Conservation (phyloP, 768 basidiomycete genomes). For the Lentinula guzmanii region DNA sequence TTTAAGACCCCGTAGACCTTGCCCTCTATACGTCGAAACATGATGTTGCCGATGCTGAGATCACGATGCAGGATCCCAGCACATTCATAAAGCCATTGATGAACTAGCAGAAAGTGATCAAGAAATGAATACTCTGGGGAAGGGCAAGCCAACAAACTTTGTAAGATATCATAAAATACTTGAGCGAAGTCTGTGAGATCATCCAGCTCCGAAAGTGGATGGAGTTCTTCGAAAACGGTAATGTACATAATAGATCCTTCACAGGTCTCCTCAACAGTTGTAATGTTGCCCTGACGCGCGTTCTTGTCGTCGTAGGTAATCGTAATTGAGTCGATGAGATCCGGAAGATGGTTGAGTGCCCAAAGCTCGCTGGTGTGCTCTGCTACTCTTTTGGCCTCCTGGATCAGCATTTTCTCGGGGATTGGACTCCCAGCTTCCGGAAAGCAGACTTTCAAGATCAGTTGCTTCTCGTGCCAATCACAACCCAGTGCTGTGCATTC, state of each 20-base stretch:
- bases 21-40: conserved; percentile 11
- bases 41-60: conserved; percentile 11
- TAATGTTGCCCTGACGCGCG: background rate
- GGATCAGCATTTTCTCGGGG: background rate
- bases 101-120: background rate
- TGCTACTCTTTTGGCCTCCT: background rate
- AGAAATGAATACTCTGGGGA: no score
- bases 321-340: background rate
- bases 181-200: background rate
- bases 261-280: background rate
- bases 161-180: background rate
- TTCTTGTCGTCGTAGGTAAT: background rate
- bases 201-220: background rate
- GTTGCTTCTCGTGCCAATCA: no score
- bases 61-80: conserved; percentile 10
- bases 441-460: no score
- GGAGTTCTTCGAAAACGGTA: no score
- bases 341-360: background rate
- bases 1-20: conserved; percentile 8
- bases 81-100: conserved; percentile 4
- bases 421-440: no score
- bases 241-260: no score
- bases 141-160: background rate
- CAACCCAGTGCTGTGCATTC: no score
- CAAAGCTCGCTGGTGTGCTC: background rate